Conservation (phyloP, 1,284 basidiomycete genomes). For the Papiliotrema terrestris region DNA sequence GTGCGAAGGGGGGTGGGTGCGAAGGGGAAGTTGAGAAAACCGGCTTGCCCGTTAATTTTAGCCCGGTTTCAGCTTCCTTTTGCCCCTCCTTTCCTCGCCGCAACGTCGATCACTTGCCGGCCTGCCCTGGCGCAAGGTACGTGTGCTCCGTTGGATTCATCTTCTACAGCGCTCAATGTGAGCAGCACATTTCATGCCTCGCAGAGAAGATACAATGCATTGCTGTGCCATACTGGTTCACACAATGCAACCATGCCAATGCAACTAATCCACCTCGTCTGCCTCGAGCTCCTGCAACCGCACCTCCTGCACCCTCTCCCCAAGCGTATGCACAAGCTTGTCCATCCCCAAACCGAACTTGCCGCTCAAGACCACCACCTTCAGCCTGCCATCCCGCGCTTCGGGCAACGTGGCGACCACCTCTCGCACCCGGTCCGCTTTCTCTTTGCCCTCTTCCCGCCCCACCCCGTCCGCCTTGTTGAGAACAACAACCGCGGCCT, state of each 20-base stretch:
- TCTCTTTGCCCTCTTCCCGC: constrained; percentile 34
- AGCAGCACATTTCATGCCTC: no score
- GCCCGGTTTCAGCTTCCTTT: no score
- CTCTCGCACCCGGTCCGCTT: constrained; percentile 48
- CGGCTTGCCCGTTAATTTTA: no score
- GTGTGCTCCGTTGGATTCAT: no score
- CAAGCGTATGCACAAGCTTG: constrained; percentile 63
- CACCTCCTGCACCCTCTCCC: constrained; percentile 20
- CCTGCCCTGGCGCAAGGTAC: no score
- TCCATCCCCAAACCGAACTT: constrained; percentile 75
- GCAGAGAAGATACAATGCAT: no score
- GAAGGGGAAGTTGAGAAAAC: no score
- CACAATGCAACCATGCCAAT: no score
- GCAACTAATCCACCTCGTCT: background rate
- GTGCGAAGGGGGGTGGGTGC: background rate
- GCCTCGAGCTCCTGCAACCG: background rate
- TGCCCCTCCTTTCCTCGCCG: no score
- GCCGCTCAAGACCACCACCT: constrained; percentile 73
- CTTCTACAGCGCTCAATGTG: no score
- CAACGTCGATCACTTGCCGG: no score
- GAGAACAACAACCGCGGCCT: constrained; percentile 76
- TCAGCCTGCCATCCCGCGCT: constrained; percentile 54
- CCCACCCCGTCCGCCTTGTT: constrained; percentile 89
- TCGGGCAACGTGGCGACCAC: constrained; percentile 43
- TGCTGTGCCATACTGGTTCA: no score